These are phyloP conservation scores for Quercus aquifolioides DNA, from an alignment of 306 rosid species.

Conservation along the genomic window DNA sequence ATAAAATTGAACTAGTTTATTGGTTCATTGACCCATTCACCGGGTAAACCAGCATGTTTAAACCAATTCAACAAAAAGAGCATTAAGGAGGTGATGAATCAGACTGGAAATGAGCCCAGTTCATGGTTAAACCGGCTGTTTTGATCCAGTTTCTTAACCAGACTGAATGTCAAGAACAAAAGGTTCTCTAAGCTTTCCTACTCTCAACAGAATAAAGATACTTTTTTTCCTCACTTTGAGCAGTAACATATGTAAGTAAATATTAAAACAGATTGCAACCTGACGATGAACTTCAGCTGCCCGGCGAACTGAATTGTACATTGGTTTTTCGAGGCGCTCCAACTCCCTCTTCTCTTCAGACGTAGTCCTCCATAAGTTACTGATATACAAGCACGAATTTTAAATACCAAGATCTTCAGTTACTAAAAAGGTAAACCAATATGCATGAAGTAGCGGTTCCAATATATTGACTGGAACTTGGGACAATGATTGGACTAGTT, in stretches of 20 bases:
- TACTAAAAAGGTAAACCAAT: neutral
- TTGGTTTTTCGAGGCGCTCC: constrained; percentile 93
- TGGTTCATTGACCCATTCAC: neutral
- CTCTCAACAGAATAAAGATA: neutral
- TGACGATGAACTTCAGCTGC: constrained; percentile 99
- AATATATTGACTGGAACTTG: neutral
- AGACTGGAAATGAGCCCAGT: neutral
- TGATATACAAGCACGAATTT: constrained; percentile 26
- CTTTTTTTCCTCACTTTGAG: neutral
- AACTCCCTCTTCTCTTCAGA: constrained; percentile 97
- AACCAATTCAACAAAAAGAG: neutral
- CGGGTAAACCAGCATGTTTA: neutral
- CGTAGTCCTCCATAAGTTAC: constrained; percentile 92
- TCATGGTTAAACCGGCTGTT: neutral
- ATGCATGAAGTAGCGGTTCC: neutral
- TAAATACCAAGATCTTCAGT: constrained; percentile 6
- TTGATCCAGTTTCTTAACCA: neutral
- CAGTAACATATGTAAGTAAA: neutral
- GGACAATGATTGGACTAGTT: neutral
- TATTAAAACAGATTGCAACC: constrained; percentile 44
- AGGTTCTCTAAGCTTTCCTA: neutral
- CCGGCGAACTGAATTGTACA: constrained; percentile 88
- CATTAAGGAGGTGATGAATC: neutral
- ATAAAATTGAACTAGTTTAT: neutral
- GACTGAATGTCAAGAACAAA: too few species aligned